Percentiles rank a stretch among this genome's conserved stretches.
Evolutionary conservation across 2,329 filamentous ascomycete genomes (phyloP).

Genomic region (Helotiales sp.): DNA sequence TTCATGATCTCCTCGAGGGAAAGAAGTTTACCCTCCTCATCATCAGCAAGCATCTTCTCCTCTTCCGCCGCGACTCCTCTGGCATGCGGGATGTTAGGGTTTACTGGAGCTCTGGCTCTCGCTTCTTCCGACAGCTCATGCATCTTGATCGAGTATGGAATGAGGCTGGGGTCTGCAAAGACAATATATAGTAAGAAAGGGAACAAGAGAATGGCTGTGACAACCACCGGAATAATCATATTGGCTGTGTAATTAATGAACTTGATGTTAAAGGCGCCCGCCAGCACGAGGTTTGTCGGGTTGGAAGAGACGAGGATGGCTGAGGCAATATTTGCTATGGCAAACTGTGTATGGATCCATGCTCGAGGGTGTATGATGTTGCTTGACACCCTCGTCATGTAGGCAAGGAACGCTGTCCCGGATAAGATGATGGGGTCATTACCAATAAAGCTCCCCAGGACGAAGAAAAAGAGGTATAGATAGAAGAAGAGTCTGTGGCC

Average conservation of each 20-base stretch:
- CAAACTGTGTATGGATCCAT: slow-evolving; percentile 73
- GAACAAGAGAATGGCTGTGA: slow-evolving; percentile 67
- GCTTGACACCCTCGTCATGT: slow-evolving; percentile 72
- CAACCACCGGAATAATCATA: slow-evolving; percentile 70
- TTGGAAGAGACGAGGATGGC: slow-evolving; percentile 78
- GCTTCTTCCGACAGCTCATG: slow-evolving; percentile 63
- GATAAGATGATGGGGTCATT: slow-evolving; percentile 77
- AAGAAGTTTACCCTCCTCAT: slow-evolving; percentile 53
- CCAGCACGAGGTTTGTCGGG: slow-evolving; percentile 73
- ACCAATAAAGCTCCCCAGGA: slow-evolving; percentile 66
- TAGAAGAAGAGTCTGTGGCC: slow-evolving; percentile 71
- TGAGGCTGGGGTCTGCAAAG: slow-evolving; percentile 62
- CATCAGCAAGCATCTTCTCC: slow-evolving; percentile 44
- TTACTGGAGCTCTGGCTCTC: slow-evolving; percentile 58
- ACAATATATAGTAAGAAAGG: slow-evolving; percentile 70
- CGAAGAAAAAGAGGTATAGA: slow-evolving; percentile 72
- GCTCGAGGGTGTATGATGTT: slow-evolving; percentile 71
- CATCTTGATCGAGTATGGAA: slow-evolving; percentile 66
- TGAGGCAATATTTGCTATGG: slow-evolving; percentile 71
- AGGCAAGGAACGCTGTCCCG: slow-evolving; percentile 72
- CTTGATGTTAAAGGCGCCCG: slow-evolving; percentile 69
- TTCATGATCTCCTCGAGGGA: slow-evolving; percentile 75
- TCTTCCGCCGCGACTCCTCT: slow-evolving; percentile 55
- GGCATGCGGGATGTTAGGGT: slow-evolving; percentile 70
- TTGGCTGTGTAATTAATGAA: slow-evolving; percentile 77